phyloP scores from a whole-genome alignment of 139 green algal species.

The Coelastrella sp. region DNA sequence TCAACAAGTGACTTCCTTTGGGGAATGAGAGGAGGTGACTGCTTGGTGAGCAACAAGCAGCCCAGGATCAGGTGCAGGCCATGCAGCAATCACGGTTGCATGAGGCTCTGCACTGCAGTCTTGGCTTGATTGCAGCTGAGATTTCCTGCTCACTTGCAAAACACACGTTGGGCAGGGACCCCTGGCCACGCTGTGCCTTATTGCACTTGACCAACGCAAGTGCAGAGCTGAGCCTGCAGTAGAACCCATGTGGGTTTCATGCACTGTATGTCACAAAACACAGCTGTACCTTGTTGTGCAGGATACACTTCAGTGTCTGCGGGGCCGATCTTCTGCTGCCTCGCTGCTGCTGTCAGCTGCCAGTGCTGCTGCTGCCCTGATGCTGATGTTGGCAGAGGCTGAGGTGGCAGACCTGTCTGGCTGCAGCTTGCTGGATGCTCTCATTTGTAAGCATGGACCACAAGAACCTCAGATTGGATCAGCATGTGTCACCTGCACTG shows the following conservation, averaged over 20 bases:
- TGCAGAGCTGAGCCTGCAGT: too few species aligned
- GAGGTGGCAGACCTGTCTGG: background rate
- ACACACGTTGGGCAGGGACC: too few species aligned
- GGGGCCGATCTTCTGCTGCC: constrained; percentile 7
- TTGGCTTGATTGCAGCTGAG: background rate
- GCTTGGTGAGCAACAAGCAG: background rate
- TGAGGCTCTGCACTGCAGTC: background rate
- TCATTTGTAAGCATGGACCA: constrained; percentile 6
- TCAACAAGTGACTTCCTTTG: constrained; percentile 22
- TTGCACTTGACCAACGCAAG: background rate
- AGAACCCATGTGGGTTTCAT: too few species aligned
- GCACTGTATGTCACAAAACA: background rate
- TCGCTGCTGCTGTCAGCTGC: constrained; percentile 22
- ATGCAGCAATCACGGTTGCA: background rate
- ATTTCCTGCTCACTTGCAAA: background rate
- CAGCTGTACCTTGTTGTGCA: background rate
- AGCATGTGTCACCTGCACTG: too few species aligned
- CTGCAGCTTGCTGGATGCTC: constrained; percentile 11
- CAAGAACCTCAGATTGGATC: too few species aligned
- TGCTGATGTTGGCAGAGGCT: constrained; percentile 12
- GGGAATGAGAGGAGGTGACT: constrained; percentile 10
- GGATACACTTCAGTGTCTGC: constrained; percentile 1
- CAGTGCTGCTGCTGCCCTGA: background rate
- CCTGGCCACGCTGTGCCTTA: too few species aligned
- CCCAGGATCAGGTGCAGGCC: background rate